Evolutionary conservation across 257 asterid species (phyloP).

Genomic region (Petunia axillaris): DNA sequence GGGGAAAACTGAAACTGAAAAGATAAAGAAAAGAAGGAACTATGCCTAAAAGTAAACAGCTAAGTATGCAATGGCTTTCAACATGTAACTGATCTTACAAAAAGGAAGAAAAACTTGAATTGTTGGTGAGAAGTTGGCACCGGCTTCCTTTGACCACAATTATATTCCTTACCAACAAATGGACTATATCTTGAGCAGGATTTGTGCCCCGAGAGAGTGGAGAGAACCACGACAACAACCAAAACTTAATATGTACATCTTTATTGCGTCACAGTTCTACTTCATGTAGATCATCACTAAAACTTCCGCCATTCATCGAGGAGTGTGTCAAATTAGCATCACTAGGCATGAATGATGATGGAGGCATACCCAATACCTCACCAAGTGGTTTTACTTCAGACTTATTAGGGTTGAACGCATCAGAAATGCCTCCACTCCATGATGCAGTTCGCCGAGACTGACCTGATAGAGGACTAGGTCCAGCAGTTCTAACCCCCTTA

Average conservation of each 20-base stretch:
- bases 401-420: constrained; percentile 39
- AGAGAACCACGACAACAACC: constrained; percentile 12
- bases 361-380: constrained; percentile 57
- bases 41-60: constrained; percentile 54
- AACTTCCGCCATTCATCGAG: constrained; percentile 42
- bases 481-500: constrained; percentile 29
- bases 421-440: constrained; percentile 80
- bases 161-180: not conserved
- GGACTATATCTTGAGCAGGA: not conserved
- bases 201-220: not conserved
- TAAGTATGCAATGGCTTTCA: constrained; percentile 43
- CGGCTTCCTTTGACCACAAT: constrained; percentile 5
- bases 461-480: constrained; percentile 39
- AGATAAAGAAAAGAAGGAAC: constrained; percentile 32
- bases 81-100: constrained; percentile 39
- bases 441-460: constrained; percentile 78
- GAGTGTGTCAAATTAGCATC: constrained; percentile 38
- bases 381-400: constrained; percentile 54
- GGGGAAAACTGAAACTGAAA: not conserved
- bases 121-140: not conserved
- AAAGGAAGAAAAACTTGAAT: not conserved
- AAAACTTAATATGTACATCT: constrained; percentile 58
- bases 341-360: constrained; percentile 44
- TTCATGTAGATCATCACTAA: constrained; percentile 85
- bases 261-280: constrained; percentile 69